Conservation (phyloP, 2,329 filamentous ascomycete genomes). For the Aspergillus sp. region DNA sequence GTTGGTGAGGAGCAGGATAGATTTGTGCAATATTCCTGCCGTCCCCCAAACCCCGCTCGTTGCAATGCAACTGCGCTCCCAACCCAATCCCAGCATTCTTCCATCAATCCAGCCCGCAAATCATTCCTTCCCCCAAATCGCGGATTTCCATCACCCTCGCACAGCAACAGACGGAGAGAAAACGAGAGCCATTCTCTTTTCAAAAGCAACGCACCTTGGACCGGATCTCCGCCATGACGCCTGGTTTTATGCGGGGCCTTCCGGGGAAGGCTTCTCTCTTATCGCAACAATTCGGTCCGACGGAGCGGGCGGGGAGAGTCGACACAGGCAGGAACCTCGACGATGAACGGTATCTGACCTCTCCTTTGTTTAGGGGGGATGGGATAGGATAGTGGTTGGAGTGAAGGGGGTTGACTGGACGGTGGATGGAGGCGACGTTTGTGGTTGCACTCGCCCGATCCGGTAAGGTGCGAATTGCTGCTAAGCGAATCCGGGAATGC, state of each 20-base stretch:
- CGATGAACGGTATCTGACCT: constrained; percentile 34
- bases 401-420: constrained; percentile 30
- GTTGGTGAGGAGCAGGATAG: neutral
- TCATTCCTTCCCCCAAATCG: neutral
- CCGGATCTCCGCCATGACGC: constrained; percentile 56
- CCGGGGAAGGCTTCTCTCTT: constrained; percentile 52
- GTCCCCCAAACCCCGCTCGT: constrained; percentile 5
- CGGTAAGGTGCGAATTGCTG: constrained; percentile 38
- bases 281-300: constrained; percentile 49
- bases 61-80: neutral
- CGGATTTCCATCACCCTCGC: neutral
- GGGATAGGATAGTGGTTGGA: constrained; percentile 23
- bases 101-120: too few relatives aligned
- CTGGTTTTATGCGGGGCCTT: constrained; percentile 51
- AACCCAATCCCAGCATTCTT: neutral
- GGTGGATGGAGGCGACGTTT: constrained; percentile 34
- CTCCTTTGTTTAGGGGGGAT: constrained; percentile 19
- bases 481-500: constrained; percentile 39
- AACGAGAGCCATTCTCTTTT: neutral
- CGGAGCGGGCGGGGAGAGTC: constrained; percentile 26
- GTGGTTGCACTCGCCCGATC: constrained; percentile 38
- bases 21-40: neutral
- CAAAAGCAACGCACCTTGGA: constrained; percentile 48
- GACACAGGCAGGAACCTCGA: constrained; percentile 41
- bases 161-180: neutral